Percentiles rank a stretch among this genome's conserved stretches.
Conservation (phyloP, 192 early-diverging fungal genomes). For the Gigaspora rosea region DNA sequence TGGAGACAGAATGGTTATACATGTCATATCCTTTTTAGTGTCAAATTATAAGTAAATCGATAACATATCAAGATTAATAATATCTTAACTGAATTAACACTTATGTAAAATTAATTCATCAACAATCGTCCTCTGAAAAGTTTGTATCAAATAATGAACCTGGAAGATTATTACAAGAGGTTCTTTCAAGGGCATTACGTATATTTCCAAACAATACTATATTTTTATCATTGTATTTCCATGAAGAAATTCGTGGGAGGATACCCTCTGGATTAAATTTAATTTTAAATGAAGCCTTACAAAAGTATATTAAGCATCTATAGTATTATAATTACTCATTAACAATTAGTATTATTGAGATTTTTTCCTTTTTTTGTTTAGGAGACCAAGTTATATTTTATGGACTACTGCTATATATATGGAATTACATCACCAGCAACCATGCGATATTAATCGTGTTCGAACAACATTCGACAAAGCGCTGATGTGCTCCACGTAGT, state of each 20-base stretch:
- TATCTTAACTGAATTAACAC: background rate
- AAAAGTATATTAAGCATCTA: conserved; percentile 4
- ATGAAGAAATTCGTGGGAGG: conserved; percentile 52
- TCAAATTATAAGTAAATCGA: background rate
- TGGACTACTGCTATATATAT: conserved; percentile 59
- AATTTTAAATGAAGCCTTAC: conserved; percentile 2
- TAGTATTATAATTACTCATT: background rate
- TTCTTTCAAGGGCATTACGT: conserved; percentile 46
- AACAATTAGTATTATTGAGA: background rate
- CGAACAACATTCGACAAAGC: conserved; percentile 61
- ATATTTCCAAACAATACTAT: conserved; percentile 59
- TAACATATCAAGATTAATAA: background rate
- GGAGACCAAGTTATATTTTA: conserved; percentile 53
- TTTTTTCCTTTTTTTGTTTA: conserved; percentile 32
- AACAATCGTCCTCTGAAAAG: conserved; percentile 24
- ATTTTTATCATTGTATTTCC: conserved; percentile 56
- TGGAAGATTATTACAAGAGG: conserved; percentile 41
- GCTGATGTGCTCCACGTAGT: conserved; percentile 48
- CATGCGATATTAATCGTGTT: conserved; percentile 57
- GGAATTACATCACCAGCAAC: conserved; percentile 54
- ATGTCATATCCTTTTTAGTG: conserved; percentile 38
- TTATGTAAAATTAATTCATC: conserved; percentile 40
- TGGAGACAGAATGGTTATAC: conserved; percentile 41
- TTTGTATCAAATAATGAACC: background rate
- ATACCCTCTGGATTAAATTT: background rate